A percentile compares a stretch with the other conserved stretches of the same genome.
Evolutionary conservation across 495 filamentous ascomycete genomes (phyloP).

Genomic region (Filosporella fistucella): DNA sequence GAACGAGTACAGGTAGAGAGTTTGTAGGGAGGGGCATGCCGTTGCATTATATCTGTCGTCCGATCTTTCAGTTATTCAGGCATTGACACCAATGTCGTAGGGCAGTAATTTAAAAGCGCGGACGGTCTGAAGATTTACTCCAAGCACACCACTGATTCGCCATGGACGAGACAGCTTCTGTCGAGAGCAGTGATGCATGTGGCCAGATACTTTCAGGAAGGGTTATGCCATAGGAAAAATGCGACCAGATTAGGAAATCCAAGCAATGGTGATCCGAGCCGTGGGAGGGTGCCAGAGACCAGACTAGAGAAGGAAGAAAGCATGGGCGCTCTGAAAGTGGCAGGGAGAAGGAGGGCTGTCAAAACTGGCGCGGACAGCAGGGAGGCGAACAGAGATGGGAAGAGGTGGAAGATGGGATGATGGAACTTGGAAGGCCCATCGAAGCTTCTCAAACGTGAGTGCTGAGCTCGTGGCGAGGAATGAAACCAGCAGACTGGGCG

Average conservation of each 20-base stretch:
- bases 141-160: constrained; percentile 21
- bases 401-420: not conserved
- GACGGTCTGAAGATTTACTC: constrained; percentile 18
- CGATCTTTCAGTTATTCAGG: constrained; percentile 19
- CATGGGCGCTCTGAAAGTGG: not conserved
- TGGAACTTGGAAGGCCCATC: not conserved
- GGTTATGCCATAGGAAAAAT: constrained; percentile 20
- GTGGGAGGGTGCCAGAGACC: too few relatives aligned
- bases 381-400: not conserved
- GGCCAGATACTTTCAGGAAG: constrained; percentile 8
- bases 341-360: not conserved
- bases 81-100: constrained; percentile 20
- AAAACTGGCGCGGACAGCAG: too few relatives aligned
- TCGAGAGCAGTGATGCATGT: constrained; percentile 19
- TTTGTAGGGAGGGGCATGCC: constrained; percentile 19
- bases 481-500: constrained; percentile 1
- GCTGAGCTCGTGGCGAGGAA: constrained; percentile 5
- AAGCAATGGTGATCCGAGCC: constrained; percentile 14
- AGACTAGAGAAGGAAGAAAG: not conserved
- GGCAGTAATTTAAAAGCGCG: constrained; percentile 22
- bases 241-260: constrained; percentile 19
- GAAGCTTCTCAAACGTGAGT: constrained; percentile 7
- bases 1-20: constrained; percentile 14
- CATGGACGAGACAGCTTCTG: constrained; percentile 20
- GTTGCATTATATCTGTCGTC: constrained; percentile 27